Percentiles rank a stretch among this genome's conserved stretches.
Evolutionary conservation across 345 rosid species (phyloP).

Genomic region (Eucalyptus tenuipes): DNA sequence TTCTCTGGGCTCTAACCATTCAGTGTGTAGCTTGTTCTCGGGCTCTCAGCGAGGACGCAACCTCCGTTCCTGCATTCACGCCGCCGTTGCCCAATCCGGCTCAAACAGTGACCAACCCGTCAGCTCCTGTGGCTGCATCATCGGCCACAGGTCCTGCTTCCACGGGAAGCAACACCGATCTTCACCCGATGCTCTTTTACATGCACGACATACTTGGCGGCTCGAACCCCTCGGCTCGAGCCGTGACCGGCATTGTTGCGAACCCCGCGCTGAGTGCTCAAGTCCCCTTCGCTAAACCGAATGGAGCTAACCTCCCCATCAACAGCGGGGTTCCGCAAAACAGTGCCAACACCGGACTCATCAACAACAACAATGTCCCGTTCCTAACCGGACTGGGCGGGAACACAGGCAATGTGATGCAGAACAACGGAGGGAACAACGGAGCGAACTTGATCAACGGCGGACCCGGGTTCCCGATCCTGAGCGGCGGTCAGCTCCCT

Average conservation of each 20-base stretch:
- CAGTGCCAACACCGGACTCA: conserved; percentile 50
- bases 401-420: conserved; percentile 21
- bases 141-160: conserved; percentile 7
- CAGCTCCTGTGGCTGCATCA: background rate
- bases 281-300: conserved; percentile 76
- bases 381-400: conserved; percentile 76
- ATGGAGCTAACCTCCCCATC: conserved; percentile 70
- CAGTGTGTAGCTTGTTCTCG: background rate
- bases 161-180: background rate
- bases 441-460: conserved; percentile 21
- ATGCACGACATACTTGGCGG: conserved; percentile 85
- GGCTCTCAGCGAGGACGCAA: background rate
- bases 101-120: background rate
- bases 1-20: background rate
- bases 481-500: conserved; percentile 45
- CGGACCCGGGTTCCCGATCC: conserved; percentile 21
- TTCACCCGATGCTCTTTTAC: conserved; percentile 38
- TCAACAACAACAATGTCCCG: conserved; percentile 79
- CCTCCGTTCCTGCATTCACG: background rate
- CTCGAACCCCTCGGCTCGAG: conserved; percentile 61
- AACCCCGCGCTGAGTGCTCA: conserved; percentile 66
- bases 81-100: background rate
- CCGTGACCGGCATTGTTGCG: conserved; percentile 60
- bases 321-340: conserved; percentile 48
- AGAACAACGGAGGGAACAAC: conserved; percentile 44